These are phyloP conservation scores for Bromus sterilis DNA, from an alignment of 176 grass and related monocot species.

Conservation along the genomic window DNA sequence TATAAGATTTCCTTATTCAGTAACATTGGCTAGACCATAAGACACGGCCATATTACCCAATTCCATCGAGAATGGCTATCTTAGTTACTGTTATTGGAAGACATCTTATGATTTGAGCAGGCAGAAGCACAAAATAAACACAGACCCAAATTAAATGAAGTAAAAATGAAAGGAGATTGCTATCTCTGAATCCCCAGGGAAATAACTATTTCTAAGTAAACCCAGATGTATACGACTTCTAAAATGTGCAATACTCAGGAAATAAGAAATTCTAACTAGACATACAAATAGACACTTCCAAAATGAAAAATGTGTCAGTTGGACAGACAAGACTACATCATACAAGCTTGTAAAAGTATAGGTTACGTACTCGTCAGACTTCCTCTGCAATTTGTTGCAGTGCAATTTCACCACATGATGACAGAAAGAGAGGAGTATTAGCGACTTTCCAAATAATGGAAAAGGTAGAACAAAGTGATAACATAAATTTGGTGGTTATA, in stretches of 20 bases:
- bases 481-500: background rate
- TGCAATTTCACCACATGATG: slow-evolving; percentile 22
- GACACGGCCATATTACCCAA: background rate
- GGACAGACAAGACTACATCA: background rate
- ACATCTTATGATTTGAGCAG: slow-evolving; percentile 5
- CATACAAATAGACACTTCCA: background rate
- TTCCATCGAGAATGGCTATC: background rate
- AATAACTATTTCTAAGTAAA: background rate
- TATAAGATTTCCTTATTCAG: background rate
- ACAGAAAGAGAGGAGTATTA: slow-evolving; percentile 43
- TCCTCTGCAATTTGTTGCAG: slow-evolving; percentile 67
- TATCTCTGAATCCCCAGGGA: background rate
- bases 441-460: slow-evolving; percentile 19
- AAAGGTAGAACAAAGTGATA: slow-evolving; percentile 10
- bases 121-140: slow-evolving; percentile 1
- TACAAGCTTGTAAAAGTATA: slow-evolving; percentile 18
- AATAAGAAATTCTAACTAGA: background rate
- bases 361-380: slow-evolving; percentile 93
- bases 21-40: background rate
- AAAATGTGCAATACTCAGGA: background rate
- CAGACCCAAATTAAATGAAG: background rate
- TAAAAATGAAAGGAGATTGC: slow-evolving; percentile 2
- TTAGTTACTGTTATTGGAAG: background rate
- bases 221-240: background rate
- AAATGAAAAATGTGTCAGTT: background rate